phyloP scores from a whole-genome alignment of 805 yeast species.

The Candida schatavii region DNA sequence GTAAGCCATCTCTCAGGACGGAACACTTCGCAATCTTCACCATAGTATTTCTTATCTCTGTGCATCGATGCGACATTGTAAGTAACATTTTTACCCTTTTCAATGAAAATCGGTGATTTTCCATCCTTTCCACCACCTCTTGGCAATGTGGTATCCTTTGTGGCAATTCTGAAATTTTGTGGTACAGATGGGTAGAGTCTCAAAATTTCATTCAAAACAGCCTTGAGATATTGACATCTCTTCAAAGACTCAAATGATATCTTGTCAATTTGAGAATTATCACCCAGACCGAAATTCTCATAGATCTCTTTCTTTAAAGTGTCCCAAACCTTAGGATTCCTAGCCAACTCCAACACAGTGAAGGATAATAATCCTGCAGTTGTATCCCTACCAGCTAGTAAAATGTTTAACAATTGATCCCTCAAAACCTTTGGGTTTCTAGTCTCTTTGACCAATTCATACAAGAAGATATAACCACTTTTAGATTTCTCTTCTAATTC shows the following conservation, averaged over 20 bases:
- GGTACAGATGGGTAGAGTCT: conserved; percentile 55
- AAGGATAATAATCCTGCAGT: conserved; percentile 40
- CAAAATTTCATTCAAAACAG: conserved; percentile 46
- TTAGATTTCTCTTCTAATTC: conserved; percentile 25
- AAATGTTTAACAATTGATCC: conserved; percentile 39
- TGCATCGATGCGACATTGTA: conserved; percentile 21
- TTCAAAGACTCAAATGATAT: conserved; percentile 49
- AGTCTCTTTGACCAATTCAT: conserved; percentile 38
- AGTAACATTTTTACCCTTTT: conserved; percentile 20
- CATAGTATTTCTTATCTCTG: conserved; percentile 22
- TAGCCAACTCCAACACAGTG: conserved; percentile 31
- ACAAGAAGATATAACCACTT: conserved; percentile 34
- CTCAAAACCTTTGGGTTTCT: conserved; percentile 32
- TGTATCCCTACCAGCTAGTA: conserved; percentile 43
- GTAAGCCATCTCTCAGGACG: conserved; percentile 40
- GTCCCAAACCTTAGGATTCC: conserved; percentile 29
- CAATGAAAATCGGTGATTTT: conserved; percentile 19
- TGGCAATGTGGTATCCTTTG: conserved; percentile 47
- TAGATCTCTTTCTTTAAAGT: conserved; percentile 30
- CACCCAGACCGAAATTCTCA: conserved; percentile 30
- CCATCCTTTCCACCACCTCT: conserved; percentile 45
- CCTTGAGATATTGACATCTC: conserved; percentile 45
- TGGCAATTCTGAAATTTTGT: conserved; percentile 44
- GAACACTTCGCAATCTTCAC: conserved; percentile 32
- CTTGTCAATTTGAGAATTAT: conserved; percentile 27